Conservation (phyloP, 2,329 filamentous ascomycete species). For the Aspergillus transmontanensis region DNA sequence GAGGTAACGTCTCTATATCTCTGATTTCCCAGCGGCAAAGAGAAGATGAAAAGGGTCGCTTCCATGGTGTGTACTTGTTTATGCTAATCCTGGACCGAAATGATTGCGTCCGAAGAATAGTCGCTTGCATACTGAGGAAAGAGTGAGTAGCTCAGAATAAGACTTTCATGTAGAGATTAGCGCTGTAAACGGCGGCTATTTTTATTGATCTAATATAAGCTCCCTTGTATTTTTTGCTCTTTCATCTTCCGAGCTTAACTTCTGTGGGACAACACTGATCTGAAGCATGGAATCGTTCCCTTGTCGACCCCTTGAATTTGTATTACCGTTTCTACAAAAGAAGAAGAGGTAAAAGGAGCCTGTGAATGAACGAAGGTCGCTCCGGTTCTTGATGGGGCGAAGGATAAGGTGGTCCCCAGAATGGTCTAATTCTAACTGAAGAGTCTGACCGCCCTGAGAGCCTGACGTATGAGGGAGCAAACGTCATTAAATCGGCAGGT, state of each 20-base stretch:
- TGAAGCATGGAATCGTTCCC: neutral
- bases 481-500: neutral
- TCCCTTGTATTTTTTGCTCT: neutral
- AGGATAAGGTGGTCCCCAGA: neutral
- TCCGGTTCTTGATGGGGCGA: neutral
- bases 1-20: conserved; percentile 46
- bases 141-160: neutral
- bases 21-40: conserved; percentile 45
- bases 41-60: conserved; percentile 48
- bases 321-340: neutral
- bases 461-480: conserved; percentile 5
- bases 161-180: neutral
- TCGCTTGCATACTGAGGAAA: conserved; percentile 22
- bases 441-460: conserved; percentile 4
- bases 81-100: conserved; percentile 11
- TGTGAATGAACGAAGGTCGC: neutral
- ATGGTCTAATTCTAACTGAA: neutral
- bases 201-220: neutral
- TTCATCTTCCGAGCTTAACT: neutral
- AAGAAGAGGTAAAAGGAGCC: neutral
- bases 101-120: conserved; percentile 17
- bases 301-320: neutral
- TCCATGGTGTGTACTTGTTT: conserved; percentile 9
- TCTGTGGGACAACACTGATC: neutral
- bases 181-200: neutral